Evolutionary conservation across 306 rosid species (phyloP).

Genomic region (Albizia julibrissin): DNA sequence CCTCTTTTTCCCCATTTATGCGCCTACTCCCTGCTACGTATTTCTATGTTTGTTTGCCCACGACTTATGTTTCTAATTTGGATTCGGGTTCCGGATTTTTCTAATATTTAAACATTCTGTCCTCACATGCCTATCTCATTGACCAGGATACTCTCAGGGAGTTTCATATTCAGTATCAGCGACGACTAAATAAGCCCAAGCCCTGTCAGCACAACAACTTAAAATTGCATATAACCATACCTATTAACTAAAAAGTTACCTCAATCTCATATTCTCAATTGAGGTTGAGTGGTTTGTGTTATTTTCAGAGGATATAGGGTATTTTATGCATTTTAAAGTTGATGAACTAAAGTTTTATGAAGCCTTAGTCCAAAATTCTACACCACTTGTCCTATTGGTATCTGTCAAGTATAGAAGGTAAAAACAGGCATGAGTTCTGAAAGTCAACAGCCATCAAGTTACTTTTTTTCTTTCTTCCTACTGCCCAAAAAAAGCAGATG

Average conservation of each 20-base stretch:
- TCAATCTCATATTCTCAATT: no score
- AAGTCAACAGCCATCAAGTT: not conserved
- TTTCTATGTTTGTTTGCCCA: not conserved
- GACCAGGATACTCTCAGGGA: not conserved
- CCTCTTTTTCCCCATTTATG: not conserved
- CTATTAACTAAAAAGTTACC: no score
- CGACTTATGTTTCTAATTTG: not conserved
- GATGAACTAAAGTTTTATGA: no score
- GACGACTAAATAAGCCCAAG: not conserved
- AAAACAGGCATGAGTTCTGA: not conserved
- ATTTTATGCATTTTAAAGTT: no score
- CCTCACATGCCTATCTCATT: not conserved
- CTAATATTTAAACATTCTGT: not conserved
- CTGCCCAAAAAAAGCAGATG: not conserved
- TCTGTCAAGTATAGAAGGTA: not conserved
- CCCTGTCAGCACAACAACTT: no score
- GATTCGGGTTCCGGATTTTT: not conserved
- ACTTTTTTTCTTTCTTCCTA: not conserved
- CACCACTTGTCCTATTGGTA: not conserved
- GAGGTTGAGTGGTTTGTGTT: no score
- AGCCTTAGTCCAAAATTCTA: not conserved
- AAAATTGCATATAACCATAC: no score
- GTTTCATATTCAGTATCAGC: not conserved
- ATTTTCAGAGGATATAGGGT: no score
- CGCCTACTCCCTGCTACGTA: not conserved